phyloP scores from a whole-genome alignment of 495 filamentous ascomycete species.

The Xanthoparmelia taractica region DNA sequence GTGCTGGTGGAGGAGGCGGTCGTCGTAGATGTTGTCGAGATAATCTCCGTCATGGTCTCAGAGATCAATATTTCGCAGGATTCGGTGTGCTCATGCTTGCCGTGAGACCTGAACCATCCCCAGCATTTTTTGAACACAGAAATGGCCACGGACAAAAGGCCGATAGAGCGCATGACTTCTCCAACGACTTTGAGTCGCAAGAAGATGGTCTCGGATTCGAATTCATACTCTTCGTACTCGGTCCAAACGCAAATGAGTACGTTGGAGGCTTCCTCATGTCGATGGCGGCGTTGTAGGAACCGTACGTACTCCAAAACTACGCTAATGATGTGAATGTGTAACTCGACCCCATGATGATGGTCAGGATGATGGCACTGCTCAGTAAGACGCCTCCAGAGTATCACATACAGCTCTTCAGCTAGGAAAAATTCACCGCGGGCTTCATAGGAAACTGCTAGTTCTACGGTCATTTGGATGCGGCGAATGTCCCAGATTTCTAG shows the following conservation, averaged over 20 bases:
- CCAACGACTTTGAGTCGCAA: slow-evolving; percentile 41
- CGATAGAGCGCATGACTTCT: slow-evolving; percentile 38
- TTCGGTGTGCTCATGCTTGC: slow-evolving; percentile 34
- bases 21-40: slow-evolving; percentile 29
- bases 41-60: slow-evolving; percentile 39
- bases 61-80: slow-evolving; percentile 33
- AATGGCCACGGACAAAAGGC: slow-evolving; percentile 39
- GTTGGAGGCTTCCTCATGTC: slow-evolving; percentile 40
- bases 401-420: slow-evolving; percentile 40
- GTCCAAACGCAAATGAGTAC: slow-evolving; percentile 45
- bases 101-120: slow-evolving; percentile 35
- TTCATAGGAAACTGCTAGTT: slow-evolving; percentile 42
- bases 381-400: slow-evolving; percentile 41
- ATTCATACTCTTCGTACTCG: slow-evolving; percentile 39
- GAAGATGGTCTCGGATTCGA: slow-evolving; percentile 40
- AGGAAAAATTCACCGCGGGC: slow-evolving; percentile 35
- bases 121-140: slow-evolving; percentile 43
- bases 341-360: slow-evolving; percentile 38
- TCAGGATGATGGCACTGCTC: slow-evolving; percentile 34
- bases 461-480: slow-evolving; percentile 43
- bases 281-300: slow-evolving; percentile 42
- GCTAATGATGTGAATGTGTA: slow-evolving; percentile 50
- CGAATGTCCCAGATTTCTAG: slow-evolving; percentile 47
- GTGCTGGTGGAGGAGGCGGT: slow-evolving; percentile 31
- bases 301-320: slow-evolving; percentile 51